Base-by-base conservation (phyloP, 2,329 filamentous ascomycete genomes). In the Blastomyces parvus region DNA sequence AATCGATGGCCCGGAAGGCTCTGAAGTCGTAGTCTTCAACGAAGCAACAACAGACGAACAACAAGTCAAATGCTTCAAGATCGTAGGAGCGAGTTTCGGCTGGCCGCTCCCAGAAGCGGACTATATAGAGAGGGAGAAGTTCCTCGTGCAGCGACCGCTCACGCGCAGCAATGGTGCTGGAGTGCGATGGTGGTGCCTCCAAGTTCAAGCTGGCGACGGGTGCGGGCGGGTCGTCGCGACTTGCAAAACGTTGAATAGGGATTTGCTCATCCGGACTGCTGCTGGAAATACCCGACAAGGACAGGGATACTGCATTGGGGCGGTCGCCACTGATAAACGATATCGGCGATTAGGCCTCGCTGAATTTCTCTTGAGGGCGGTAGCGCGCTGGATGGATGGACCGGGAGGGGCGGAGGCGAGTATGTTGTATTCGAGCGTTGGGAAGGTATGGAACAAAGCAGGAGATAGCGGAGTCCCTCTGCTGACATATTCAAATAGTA, bases 231-330 rank as follows among this genome's bases (percentile, higher is more conserved):
- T 57, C 40, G 36, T 40, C n/a, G 55, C 55, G 36, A 42, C 33
- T n/a, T 57, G 55, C 55, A 57, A 57, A 40, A 57, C 36, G n/a
- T 3, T 57, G 55, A 36, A 57, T 57, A 40, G 55, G 36, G 55
- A 57, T 42, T 40, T 57, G n/a, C 55, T 57, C 11, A 17, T 17
- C 36, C 55, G 55, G 27, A 40, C 33, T 40, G 36, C 55, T 40
- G 36, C 3, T 22, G 33, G 55, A 25, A n/a, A 4, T 1, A 57
- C 55, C n/a, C n/a, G 36, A n/a, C 36, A 57, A 17, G 36, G 7
- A 27, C 36, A 57, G 13, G 55, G 55, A 4, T 57, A 57, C 42
- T 57, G 30, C 36, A 57, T 57, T 14, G 55, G 33, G 55, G 36
- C n/a, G 19, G 55, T 57, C n/a, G 55, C 55, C 22, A 57, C 55